Evolutionary conservation across 257 asterid genomes (phyloP).

Genomic region (Nicotiana otophora): DNA sequence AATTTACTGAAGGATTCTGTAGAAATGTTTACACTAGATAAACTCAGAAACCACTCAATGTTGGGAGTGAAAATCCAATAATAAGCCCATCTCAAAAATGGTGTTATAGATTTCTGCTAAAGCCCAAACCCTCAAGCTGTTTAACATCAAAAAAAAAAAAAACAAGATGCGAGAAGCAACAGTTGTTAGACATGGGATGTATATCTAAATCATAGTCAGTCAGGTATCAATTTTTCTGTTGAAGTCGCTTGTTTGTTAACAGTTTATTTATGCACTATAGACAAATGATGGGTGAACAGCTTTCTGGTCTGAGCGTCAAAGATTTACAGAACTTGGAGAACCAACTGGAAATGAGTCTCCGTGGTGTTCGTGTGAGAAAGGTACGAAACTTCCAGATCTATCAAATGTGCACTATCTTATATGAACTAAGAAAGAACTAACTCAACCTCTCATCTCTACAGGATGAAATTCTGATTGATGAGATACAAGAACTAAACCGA

Average conservation of each 20-base stretch:
- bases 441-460: constrained; percentile 21
- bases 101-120: neutral
- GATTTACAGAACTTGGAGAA: constrained; percentile 63
- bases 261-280: constrained; percentile 23
- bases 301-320: constrained; percentile 48
- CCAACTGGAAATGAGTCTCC: constrained; percentile 61
- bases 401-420: neutral
- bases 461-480: constrained; percentile 55
- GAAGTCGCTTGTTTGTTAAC: neutral
- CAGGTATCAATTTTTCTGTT: neutral
- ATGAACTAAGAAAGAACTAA: neutral
- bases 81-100: neutral
- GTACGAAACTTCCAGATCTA: constrained; percentile 26
- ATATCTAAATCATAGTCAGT: neutral
- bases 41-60: neutral
- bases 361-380: constrained; percentile 58
- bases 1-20: neutral
- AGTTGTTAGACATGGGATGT: neutral
- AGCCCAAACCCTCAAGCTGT: neutral
- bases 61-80: neutral
- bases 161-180: neutral
- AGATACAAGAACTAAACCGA: constrained; percentile 53
- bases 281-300: constrained; percentile 70
- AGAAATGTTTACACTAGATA: neutral
- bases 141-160: neutral